phyloP scores from a whole-genome alignment of 164 flowering plant genomes.

The Magnolia officinalis region DNA sequence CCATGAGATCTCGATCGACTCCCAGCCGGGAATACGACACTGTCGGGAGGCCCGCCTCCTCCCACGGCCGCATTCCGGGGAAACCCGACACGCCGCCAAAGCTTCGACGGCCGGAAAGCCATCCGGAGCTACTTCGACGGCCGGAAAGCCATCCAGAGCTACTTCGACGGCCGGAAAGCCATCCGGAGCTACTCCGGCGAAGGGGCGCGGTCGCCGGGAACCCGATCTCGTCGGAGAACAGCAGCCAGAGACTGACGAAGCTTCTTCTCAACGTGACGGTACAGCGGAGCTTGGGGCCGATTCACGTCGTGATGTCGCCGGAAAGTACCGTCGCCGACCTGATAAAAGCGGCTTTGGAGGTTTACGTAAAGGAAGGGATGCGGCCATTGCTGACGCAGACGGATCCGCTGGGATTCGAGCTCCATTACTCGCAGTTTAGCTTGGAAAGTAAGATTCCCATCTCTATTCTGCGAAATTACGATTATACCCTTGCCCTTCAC shows the following conservation, averaged over 20 bases:
- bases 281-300: conserved; percentile 58
- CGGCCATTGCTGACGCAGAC: conserved; percentile 48
- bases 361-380: conserved; percentile 54
- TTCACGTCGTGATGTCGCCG: conserved; percentile 57
- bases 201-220: neutral
- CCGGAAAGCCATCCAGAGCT: neutral
- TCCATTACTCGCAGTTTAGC: conserved; percentile 70
- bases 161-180: conserved; percentile 12
- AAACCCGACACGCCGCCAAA: neutral
- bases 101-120: neutral
- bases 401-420: conserved; percentile 43
- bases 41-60: neutral
- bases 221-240: neutral
- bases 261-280: conserved; percentile 59
- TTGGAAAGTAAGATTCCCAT: conserved; percentile 44
- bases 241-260: conserved; percentile 29
- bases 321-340: conserved; percentile 54
- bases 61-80: neutral
- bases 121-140: neutral
- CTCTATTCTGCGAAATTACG: neutral
- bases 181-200: conserved; percentile 10
- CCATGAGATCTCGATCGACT: conserved; percentile 1
- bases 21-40: conserved; percentile 3
- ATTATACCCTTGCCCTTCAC: no score
- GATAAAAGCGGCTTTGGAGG: conserved; percentile 37